Percentiles rank a stretch among this genome's conserved stretches.
phyloP scores from a whole-genome alignment of 2,329 filamentous ascomycete genomes.

The Trichophyton mentagrophytes region DNA sequence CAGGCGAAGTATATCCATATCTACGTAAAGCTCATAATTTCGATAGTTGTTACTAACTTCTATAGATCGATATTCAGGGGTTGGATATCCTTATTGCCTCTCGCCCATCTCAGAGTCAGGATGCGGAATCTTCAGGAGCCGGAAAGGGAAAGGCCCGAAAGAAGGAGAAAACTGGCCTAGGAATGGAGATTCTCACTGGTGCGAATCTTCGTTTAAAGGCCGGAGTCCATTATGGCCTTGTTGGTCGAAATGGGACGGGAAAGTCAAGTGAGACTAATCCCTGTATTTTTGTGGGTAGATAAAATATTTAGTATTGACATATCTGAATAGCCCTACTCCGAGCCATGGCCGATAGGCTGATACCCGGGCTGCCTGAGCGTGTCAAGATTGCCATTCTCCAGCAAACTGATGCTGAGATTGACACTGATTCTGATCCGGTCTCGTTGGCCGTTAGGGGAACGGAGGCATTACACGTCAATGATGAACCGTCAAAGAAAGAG shows the following conservation, averaged over 20 bases:
- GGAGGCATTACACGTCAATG: background rate
- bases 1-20: conserved; percentile 36
- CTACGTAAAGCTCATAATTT: background rate
- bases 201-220: conserved; percentile 60
- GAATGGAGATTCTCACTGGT: conserved; percentile 53
- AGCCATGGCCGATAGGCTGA: conserved; percentile 64
- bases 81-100: conserved; percentile 54
- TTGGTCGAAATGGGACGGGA: conserved; percentile 70
- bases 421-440: conserved; percentile 9
- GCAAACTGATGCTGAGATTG: conserved; percentile 44
- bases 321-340: conserved; percentile 49
- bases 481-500: background rate
- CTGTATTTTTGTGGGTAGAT: background rate
- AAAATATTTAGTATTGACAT: conserved; percentile 4
- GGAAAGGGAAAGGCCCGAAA: conserved; percentile 22
- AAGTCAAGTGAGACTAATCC: conserved; percentile 53
- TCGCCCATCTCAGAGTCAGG: conserved; percentile 1
- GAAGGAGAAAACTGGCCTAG: conserved; percentile 38
- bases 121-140: conserved; percentile 6
- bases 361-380: conserved; percentile 59
- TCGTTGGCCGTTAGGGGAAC: background rate
- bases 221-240: conserved; percentile 60
- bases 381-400: conserved; percentile 56
- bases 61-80: conserved; percentile 58
- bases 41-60: background rate